Evolutionary conservation across 805 yeast genomes (phyloP).

Genomic region (Cyberlindnera nakhonratchasimensis): DNA sequence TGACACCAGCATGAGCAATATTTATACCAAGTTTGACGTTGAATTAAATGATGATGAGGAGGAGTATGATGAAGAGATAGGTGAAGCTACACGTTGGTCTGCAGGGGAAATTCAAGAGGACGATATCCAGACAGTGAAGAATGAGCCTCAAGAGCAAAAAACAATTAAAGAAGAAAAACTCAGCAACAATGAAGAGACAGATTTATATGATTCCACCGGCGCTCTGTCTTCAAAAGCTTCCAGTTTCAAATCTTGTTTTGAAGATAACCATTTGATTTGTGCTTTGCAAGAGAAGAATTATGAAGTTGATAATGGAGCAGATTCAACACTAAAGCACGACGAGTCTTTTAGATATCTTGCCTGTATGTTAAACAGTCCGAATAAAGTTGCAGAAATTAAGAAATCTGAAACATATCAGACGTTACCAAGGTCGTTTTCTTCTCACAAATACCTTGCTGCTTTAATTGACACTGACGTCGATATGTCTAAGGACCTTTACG

Average conservation of each 20-base stretch:
- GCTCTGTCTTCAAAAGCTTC: constrained; percentile 8
- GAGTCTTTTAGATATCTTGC: constrained; percentile 46
- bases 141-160: neutral
- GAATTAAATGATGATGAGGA: constrained; percentile 6
- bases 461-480: constrained; percentile 29
- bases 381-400: constrained; percentile 8
- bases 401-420: constrained; percentile 18
- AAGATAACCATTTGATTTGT: constrained; percentile 9
- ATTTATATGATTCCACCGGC: neutral
- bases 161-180: neutral
- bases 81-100: constrained; percentile 14
- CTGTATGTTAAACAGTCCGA: constrained; percentile 30
- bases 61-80: constrained; percentile 4
- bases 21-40: neutral
- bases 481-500: constrained; percentile 19
- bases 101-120: constrained; percentile 8
- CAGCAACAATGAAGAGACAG: neutral
- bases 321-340: constrained; percentile 26
- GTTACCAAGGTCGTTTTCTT: constrained; percentile 32
- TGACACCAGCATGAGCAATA: constrained; percentile 1
- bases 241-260: constrained; percentile 25
- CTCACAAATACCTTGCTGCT: constrained; percentile 35
- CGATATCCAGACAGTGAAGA: neutral
- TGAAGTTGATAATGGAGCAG: neutral
- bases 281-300: constrained; percentile 1